Evolutionary conservation across 2,329 filamentous ascomycete genomes (phyloP).

Genomic region (Gnomoniopsis sp.): DNA sequence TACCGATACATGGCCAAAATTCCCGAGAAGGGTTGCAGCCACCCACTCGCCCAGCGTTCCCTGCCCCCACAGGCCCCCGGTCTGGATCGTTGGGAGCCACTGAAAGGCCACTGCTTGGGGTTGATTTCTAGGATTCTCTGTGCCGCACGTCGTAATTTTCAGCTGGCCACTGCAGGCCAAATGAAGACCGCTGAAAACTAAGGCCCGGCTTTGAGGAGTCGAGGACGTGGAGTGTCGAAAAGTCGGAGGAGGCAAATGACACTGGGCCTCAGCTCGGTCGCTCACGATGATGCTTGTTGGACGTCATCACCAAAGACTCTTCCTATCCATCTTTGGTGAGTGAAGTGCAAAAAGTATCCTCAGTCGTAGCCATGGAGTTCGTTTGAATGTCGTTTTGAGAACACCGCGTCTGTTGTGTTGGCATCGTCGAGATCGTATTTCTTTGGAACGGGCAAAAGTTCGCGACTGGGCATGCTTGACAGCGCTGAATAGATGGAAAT

Average conservation of each 20-base stretch:
- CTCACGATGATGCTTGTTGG: conserved; percentile 1
- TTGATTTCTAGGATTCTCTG: conserved; percentile 16
- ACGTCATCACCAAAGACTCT: conserved; percentile 15
- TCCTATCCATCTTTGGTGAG: background rate
- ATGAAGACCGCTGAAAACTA: conserved; percentile 1
- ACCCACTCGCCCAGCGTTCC: conserved; percentile 17
- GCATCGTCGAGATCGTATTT: background rate
- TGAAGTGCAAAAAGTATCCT: too few species aligned
- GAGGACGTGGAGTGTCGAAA: conserved; percentile 1
- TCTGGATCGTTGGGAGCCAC: conserved; percentile 16
- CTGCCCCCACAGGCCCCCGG: conserved; percentile 17
- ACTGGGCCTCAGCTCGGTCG: conserved; percentile 10
- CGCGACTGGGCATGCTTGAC: background rate
- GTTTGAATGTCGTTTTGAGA: background rate
- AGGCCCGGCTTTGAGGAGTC: background rate
- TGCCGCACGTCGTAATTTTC: conserved; percentile 12
- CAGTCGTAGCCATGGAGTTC: background rate
- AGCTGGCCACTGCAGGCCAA: conserved; percentile 6
- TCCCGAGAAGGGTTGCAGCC: conserved; percentile 7
- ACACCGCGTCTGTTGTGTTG: background rate
- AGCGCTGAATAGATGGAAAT: background rate
- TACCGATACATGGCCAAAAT: conserved; percentile 18
- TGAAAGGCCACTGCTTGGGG: background rate
- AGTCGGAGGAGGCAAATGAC: conserved; percentile 1
- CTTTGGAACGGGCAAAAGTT: background rate